These are phyloP conservation scores for Omphalotus guepiniiformis DNA, from an alignment of 768 basidiomycete genomes.

Conservation along the genomic window DNA sequence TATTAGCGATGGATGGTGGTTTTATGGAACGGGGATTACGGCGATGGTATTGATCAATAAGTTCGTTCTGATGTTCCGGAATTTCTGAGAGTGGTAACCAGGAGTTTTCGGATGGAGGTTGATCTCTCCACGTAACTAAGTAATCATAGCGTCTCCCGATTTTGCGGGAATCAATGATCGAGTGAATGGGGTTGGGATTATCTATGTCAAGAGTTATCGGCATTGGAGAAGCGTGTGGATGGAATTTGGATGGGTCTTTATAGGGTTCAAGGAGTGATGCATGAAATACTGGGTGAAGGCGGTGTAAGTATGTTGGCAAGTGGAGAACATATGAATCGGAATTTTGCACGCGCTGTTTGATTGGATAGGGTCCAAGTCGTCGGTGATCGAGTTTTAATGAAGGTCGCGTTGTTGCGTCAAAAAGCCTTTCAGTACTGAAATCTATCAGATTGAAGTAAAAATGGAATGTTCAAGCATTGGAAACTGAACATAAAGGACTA, in stretches of 20 bases:
- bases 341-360: background rate
- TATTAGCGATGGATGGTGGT: too few relatives aligned
- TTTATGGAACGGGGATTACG: too few relatives aligned
- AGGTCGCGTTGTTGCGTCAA: constrained; percentile 34
- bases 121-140: constrained; percentile 5
- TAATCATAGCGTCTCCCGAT: constrained; percentile 9
- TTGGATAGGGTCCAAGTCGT: constrained; percentile 23
- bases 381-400: constrained; percentile 34
- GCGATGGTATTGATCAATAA: too few relatives aligned
- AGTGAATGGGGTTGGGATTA: background rate
- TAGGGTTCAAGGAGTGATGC: constrained; percentile 17
- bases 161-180: constrained; percentile 6
- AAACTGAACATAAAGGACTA: too few relatives aligned
- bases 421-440: too few relatives aligned
- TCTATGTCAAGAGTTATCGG: constrained; percentile 5
- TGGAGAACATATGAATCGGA: constrained; percentile 13
- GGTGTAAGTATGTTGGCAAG: constrained; percentile 16
- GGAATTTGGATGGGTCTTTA: background rate
- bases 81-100: too few relatives aligned
- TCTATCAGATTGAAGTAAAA: too few relatives aligned
- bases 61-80: too few relatives aligned
- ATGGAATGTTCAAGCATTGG: too few relatives aligned
- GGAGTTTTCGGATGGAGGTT: background rate
- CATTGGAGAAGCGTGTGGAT: background rate
- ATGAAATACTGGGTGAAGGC: constrained; percentile 24